Evolutionary conservation across 176 grass and related monocot genomes (phyloP).

Genomic region (Miscanthus lutarioriparius): DNA sequence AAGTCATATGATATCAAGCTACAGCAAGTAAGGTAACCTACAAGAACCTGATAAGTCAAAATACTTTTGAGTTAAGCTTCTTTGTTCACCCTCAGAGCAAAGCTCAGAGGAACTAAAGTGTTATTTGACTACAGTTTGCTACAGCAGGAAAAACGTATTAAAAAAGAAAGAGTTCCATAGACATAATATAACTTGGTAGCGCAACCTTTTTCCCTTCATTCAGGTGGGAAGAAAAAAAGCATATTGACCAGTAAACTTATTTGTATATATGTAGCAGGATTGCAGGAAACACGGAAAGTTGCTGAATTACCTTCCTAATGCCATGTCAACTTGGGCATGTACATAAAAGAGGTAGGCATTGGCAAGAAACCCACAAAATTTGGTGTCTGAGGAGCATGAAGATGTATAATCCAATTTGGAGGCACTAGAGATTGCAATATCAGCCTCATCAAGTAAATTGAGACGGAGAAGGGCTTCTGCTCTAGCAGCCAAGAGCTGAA

Average conservation of each 20-base stretch:
- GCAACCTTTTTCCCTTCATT: not conserved
- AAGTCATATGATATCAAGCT: slow-evolving; percentile 29
- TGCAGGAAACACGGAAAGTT: not conserved
- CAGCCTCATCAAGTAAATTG: slow-evolving; percentile 75
- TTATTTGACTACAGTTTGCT: slow-evolving; percentile 11
- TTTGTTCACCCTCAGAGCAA: not conserved
- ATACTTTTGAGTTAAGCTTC: slow-evolving; percentile 32
- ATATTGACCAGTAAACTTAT: slow-evolving; percentile 7
- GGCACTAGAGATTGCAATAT: slow-evolving; percentile 71
- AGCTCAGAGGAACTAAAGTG: slow-evolving; percentile 1
- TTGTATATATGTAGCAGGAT: slow-evolving; percentile 4
- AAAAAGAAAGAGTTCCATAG: not conserved
- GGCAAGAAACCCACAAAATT: slow-evolving; percentile 69
- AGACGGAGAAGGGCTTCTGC: slow-evolving; percentile 79
- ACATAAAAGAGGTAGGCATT: slow-evolving; percentile 78
- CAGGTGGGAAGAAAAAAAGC: not conserved
- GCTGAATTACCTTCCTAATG: slow-evolving; percentile 73
- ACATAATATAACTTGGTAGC: not conserved
- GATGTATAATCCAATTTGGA: slow-evolving; percentile 74
- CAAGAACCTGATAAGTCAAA: slow-evolving; percentile 25
- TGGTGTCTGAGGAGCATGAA: slow-evolving; percentile 59
- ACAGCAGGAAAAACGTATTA: not conserved
- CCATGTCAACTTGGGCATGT: slow-evolving; percentile 84
- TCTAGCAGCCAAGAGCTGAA: slow-evolving; percentile 81
- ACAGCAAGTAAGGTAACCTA: not conserved